Evolutionary conservation across 768 basidiomycete genomes (phyloP).

Genomic region (Chlorophyllum brunneum): DNA sequence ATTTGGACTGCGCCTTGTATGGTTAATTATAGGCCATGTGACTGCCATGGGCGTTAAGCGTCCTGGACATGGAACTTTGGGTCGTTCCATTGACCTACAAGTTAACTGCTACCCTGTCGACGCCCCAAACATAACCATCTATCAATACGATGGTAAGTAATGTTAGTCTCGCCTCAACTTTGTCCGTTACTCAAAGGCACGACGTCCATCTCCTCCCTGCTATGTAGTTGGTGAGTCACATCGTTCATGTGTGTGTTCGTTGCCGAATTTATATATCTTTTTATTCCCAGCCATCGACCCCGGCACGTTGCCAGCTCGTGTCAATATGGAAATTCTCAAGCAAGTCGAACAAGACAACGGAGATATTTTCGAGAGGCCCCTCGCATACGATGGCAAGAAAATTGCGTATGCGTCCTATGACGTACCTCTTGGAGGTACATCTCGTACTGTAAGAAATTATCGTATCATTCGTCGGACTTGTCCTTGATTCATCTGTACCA

Average conservation of each 20-base stretch:
- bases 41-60: conserved; percentile 30
- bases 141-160: conserved; percentile 76
- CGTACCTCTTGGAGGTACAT: conserved; percentile 52
- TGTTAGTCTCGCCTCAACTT: neutral
- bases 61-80: conserved; percentile 28
- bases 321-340: conserved; percentile 68
- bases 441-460: conserved; percentile 41
- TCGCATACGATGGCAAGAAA: conserved; percentile 76
- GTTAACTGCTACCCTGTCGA: conserved; percentile 61
- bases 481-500: conserved; percentile 22
- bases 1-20: no score
- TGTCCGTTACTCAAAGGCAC: neutral
- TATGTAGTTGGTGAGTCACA: conserved; percentile 7
- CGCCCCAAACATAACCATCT: conserved; percentile 54
- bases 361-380: conserved; percentile 66
- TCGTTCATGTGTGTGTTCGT: no score
- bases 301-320: conserved; percentile 60
- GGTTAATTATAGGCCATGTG: conserved; percentile 24
- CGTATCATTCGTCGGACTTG: neutral
- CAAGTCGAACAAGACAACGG: conserved; percentile 56
- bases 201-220: neutral
- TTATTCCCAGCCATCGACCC: conserved; percentile 50
- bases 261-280: no score
- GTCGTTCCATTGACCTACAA: conserved; percentile 21
- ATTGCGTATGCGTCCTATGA: conserved; percentile 59